phyloP scores from a whole-genome alignment of 805 yeast species.

The Zygoascus tannicola region DNA sequence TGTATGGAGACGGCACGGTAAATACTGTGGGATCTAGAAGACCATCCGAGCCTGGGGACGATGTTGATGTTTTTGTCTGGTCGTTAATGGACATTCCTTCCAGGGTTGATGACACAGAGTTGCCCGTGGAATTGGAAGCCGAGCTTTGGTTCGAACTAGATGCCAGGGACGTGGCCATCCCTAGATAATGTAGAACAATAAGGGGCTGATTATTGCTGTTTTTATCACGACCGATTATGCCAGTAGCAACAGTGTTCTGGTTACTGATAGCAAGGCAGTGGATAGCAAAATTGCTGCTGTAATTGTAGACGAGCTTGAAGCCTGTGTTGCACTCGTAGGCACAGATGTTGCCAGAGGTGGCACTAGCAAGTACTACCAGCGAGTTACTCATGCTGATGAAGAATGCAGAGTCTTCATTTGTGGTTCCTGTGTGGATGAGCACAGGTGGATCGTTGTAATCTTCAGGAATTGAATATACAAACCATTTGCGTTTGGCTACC shows the following conservation, averaged over 20 bases:
- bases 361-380: slow-evolving; percentile 58
- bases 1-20: slow-evolving; percentile 72
- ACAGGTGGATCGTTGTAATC: slow-evolving; percentile 43
- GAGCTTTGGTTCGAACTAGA: slow-evolving; percentile 1
- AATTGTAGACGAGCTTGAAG: slow-evolving; percentile 61
- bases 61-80: neutral
- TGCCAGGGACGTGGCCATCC: neutral
- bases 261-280: slow-evolving; percentile 68
- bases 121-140: neutral
- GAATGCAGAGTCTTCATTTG: neutral
- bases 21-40: slow-evolving; percentile 37
- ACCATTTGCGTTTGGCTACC: slow-evolving; percentile 63
- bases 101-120: neutral
- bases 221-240: slow-evolving; percentile 73
- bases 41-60: neutral
- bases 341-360: slow-evolving; percentile 56
- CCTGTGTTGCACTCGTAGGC: slow-evolving; percentile 44
- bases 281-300: slow-evolving; percentile 64
- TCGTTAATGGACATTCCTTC: neutral
- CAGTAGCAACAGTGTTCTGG: slow-evolving; percentile 59
- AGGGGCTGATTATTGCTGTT: slow-evolving; percentile 49
- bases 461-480: slow-evolving; percentile 47
- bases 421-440: slow-evolving; percentile 31
- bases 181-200: slow-evolving; percentile 12
- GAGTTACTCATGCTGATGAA: slow-evolving; percentile 41